Evolutionary conservation across 2,329 filamentous ascomycete species (phyloP).

Genomic region (Ophiocordyceps camponoti-rufipedis): DNA sequence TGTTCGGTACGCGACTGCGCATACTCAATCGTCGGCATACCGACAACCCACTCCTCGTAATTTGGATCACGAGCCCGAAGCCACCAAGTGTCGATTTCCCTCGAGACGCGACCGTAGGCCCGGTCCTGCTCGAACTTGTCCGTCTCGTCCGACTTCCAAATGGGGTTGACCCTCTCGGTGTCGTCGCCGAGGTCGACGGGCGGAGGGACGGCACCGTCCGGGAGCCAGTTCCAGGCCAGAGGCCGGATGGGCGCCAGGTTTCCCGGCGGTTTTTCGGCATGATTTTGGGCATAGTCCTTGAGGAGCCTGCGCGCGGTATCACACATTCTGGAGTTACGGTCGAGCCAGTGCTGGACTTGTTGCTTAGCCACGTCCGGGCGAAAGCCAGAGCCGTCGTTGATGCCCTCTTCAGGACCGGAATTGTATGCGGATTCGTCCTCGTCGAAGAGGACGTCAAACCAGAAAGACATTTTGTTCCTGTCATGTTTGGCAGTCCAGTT

Average conservation of each 20-base stretch:
- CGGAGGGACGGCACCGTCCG: conserved; percentile 15
- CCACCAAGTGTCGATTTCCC: conserved; percentile 50
- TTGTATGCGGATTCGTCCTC: conserved; percentile 28
- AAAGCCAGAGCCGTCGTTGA: conserved; percentile 34
- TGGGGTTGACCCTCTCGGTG: conserved; percentile 25
- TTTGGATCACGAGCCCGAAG: conserved; percentile 40
- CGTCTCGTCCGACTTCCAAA: conserved; percentile 31
- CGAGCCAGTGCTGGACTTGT: conserved; percentile 44
- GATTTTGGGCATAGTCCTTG: conserved; percentile 32
- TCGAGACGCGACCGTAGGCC: conserved; percentile 40
- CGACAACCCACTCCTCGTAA: conserved; percentile 36
- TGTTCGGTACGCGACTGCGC: conserved; percentile 37
- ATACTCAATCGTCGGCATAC: conserved; percentile 41
- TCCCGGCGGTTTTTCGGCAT: conserved; percentile 29
- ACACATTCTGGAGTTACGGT: conserved; percentile 40
- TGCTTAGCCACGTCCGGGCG: conserved; percentile 37
- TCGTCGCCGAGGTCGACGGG: conserved; percentile 16
- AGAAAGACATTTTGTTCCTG: conserved; percentile 52
- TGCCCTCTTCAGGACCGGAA: conserved; percentile 29
- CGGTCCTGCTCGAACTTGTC: conserved; percentile 42
- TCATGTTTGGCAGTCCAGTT: conserved; percentile 55
- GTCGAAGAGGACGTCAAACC: conserved; percentile 47
- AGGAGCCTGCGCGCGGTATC: conserved; percentile 35
- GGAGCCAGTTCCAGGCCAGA: conserved; percentile 37
- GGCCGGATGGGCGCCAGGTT: conserved; percentile 30